A percentile compares a stretch with the other conserved stretches of the same genome.
Evolutionary conservation across 2,329 filamentous ascomycete genomes (phyloP).

Genomic region (Akanthomyces lecanii): DNA sequence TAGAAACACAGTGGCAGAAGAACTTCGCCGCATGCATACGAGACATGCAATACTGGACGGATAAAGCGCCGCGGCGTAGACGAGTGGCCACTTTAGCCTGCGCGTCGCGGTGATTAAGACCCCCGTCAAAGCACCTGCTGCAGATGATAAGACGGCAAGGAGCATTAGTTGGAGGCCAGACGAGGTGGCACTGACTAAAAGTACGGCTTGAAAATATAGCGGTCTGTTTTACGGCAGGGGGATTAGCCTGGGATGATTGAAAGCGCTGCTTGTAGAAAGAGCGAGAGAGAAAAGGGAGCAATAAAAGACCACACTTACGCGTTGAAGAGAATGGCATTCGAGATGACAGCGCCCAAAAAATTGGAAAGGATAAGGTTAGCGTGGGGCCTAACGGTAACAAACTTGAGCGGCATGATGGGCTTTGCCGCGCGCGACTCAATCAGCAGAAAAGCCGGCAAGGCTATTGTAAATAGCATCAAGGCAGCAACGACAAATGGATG

Average conservation of each 20-base stretch:
- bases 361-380: slow-evolving; percentile 56
- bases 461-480: slow-evolving; percentile 43
- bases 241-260: background rate
- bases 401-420: slow-evolving; percentile 57
- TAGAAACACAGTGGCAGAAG: slow-evolving; percentile 50
- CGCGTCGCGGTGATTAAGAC: slow-evolving; percentile 58
- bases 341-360: slow-evolving; percentile 45
- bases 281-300: background rate
- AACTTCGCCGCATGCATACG: slow-evolving; percentile 42
- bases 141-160: slow-evolving; percentile 54
- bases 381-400: slow-evolving; percentile 47
- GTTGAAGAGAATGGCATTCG: slow-evolving; percentile 57
- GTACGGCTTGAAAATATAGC: slow-evolving; percentile 72
- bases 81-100: slow-evolving; percentile 55
- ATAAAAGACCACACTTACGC: slow-evolving; percentile 35
- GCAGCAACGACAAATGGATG: slow-evolving; percentile 54
- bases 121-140: slow-evolving; percentile 53
- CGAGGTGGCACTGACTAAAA: slow-evolving; percentile 62
- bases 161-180: slow-evolving; percentile 68
- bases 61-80: slow-evolving; percentile 45
- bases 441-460: slow-evolving; percentile 48
- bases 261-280: background rate
- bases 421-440: slow-evolving; percentile 46
- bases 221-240: slow-evolving; percentile 42
- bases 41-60: slow-evolving; percentile 50